Conservation (phyloP, 768 basidiomycete species). For the Cystofilobasidium capitatum region DNA sequence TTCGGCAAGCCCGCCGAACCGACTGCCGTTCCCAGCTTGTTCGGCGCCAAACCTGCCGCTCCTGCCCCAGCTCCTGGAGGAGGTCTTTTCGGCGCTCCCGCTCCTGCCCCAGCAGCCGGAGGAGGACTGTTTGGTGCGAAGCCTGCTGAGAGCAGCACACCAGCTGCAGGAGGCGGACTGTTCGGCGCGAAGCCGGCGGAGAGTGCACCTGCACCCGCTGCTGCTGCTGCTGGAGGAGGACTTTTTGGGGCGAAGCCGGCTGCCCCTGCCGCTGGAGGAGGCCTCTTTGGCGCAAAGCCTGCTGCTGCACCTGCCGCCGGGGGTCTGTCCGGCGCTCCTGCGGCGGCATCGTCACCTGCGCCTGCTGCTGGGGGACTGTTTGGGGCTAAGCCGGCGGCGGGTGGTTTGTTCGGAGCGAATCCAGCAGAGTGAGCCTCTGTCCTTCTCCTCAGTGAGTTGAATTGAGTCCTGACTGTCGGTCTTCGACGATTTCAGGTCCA, state of each 20-base stretch:
- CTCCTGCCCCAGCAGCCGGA: neutral
- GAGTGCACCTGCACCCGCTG: neutral
- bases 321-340: neutral
- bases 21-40: too few species aligned
- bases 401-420: too few species aligned
- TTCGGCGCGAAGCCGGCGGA: conserved; percentile 8
- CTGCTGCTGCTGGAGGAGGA: neutral
- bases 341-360: neutral
- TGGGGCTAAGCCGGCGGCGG: conserved; percentile 3
- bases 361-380: conserved; percentile 17
- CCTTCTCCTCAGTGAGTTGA: neutral
- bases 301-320: neutral
- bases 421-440: too few species aligned
- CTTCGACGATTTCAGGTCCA: too few species aligned
- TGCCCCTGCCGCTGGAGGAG: neutral
- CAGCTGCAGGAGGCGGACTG: conserved; percentile 1
- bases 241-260: neutral
- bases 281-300: conserved; percentile 7
- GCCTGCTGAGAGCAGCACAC: conserved; percentile 19
- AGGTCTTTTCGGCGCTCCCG: neutral
- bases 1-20: too few species aligned
- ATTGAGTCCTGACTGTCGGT: neutral
- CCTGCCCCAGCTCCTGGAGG: neutral
- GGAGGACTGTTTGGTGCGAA: conserved; percentile 26
- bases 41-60: neutral